phyloP scores from a whole-genome alignment of 2,329 filamentous ascomycete species.

The Alternaria metachromatica region DNA sequence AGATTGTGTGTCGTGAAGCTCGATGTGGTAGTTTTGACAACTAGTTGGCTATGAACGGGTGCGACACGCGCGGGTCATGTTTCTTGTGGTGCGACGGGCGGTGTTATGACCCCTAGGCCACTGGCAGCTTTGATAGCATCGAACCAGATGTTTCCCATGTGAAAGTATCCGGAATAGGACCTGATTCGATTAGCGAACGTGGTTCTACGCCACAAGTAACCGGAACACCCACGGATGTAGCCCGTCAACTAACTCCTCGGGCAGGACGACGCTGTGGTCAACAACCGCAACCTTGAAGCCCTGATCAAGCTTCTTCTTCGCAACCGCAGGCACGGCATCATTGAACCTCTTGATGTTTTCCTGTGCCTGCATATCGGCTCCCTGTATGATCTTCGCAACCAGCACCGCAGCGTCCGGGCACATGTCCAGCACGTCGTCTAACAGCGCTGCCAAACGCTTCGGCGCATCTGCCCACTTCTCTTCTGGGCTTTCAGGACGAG shows the following conservation, averaged over 20 bases:
- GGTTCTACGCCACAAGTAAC: not conserved
- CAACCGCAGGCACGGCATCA: conserved; percentile 27
- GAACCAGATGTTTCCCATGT: conserved; percentile 40
- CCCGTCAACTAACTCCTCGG: conserved; percentile 30
- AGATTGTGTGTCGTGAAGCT: not conserved
- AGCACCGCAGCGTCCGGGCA: conserved; percentile 45
- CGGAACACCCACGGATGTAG: conserved; percentile 35
- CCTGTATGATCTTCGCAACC: conserved; percentile 47
- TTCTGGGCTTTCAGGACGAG: conserved; percentile 12
- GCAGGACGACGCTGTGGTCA: conserved; percentile 27
- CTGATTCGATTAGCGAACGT: conserved; percentile 12
- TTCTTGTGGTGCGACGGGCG: conserved; percentile 5
- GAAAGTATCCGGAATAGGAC: conserved; percentile 33
- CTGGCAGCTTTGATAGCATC: conserved; percentile 13
- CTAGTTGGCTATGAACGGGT: not conserved
- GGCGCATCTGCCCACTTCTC: conserved; percentile 36
- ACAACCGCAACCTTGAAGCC: conserved; percentile 37
- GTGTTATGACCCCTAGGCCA: conserved; percentile 10
- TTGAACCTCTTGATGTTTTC: conserved; percentile 32
- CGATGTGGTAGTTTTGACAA: not conserved
- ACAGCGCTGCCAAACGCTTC: conserved; percentile 37
- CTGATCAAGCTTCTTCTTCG: conserved; percentile 18
- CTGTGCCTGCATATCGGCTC: conserved; percentile 16
- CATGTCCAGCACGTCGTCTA: conserved; percentile 40
- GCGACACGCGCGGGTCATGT: not conserved